Percentiles rank a stretch among this genome's conserved stretches.
phyloP scores from a whole-genome alignment of 805 yeast species.

The Saturnispora saitoi region DNA sequence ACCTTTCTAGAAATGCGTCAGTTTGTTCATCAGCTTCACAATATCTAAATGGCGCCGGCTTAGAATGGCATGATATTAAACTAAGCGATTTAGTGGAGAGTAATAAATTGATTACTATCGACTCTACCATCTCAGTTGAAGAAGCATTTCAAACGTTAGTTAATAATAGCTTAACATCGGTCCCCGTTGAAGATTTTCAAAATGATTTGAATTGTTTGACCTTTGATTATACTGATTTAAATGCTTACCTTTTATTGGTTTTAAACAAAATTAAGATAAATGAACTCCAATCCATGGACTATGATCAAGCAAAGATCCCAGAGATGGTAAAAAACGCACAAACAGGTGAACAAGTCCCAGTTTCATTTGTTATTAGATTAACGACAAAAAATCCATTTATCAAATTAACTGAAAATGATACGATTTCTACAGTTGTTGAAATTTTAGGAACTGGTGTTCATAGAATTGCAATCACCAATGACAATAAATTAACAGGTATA shows the following conservation, averaged over 20 bases:
- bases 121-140: slow-evolving; percentile 66
- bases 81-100: slow-evolving; percentile 69
- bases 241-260: slow-evolving; percentile 75
- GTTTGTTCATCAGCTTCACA: slow-evolving; percentile 27
- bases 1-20: slow-evolving; percentile 31
- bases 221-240: slow-evolving; percentile 87
- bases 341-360: slow-evolving; percentile 85
- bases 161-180: slow-evolving; percentile 66
- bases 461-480: slow-evolving; percentile 66
- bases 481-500: slow-evolving; percentile 64
- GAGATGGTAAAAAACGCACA: slow-evolving; percentile 54
- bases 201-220: slow-evolving; percentile 65
- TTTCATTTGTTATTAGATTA: slow-evolving; percentile 73
- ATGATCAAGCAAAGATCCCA: slow-evolving; percentile 33
- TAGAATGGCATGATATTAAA: slow-evolving; percentile 67
- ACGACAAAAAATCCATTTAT: slow-evolving; percentile 86
- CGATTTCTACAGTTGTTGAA: slow-evolving; percentile 68
- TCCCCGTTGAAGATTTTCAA: slow-evolving; percentile 61
- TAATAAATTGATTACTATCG: slow-evolving; percentile 66
- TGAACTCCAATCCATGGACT: slow-evolving; percentile 29
- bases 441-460: slow-evolving; percentile 93
- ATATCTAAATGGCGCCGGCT: slow-evolving; percentile 23
- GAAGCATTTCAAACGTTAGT: slow-evolving; percentile 76
- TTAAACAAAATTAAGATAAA: slow-evolving; percentile 53
- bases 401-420: slow-evolving; percentile 61